Evolutionary conservation across 768 basidiomycete species (phyloP).

Genomic region (Kondoa subrosea): DNA sequence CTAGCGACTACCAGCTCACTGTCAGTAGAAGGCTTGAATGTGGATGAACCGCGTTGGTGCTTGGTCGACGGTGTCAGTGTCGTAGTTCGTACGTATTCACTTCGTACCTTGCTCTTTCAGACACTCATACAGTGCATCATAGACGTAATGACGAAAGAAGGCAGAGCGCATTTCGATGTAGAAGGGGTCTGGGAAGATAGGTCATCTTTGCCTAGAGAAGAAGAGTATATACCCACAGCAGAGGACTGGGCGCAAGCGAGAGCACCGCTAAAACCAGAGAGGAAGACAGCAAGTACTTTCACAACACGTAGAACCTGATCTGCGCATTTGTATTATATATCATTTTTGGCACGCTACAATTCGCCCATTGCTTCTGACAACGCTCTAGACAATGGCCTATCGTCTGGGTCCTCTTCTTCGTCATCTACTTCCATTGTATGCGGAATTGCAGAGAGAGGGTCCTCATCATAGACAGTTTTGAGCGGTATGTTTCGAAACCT

Average conservation of each 20-base stretch:
- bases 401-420: neutral
- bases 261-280: too few species aligned
- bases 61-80: neutral
- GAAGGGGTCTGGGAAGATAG: neutral
- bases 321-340: neutral
- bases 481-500: slow-evolving; percentile 61
- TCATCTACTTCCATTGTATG: neutral
- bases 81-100: neutral
- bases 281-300: too few species aligned
- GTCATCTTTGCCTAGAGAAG: too few species aligned
- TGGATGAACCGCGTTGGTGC: neutral
- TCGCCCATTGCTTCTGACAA: neutral
- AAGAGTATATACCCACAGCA: too few species aligned
- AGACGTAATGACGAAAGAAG: neutral
- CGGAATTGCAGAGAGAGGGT: slow-evolving; percentile 32
- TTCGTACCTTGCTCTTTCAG: neutral
- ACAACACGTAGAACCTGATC: too few species aligned
- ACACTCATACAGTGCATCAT: neutral
- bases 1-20: neutral
- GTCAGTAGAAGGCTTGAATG: neutral
- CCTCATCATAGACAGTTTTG: slow-evolving; percentile 58
- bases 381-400: neutral
- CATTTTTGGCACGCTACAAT: neutral
- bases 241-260: too few species aligned
- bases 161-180: neutral